Evolutionary conservation across 2,329 filamentous ascomycete genomes (phyloP), one percentile per base, ranked within the genome.

Genomic region (Fusarium penzigii): DNA sequence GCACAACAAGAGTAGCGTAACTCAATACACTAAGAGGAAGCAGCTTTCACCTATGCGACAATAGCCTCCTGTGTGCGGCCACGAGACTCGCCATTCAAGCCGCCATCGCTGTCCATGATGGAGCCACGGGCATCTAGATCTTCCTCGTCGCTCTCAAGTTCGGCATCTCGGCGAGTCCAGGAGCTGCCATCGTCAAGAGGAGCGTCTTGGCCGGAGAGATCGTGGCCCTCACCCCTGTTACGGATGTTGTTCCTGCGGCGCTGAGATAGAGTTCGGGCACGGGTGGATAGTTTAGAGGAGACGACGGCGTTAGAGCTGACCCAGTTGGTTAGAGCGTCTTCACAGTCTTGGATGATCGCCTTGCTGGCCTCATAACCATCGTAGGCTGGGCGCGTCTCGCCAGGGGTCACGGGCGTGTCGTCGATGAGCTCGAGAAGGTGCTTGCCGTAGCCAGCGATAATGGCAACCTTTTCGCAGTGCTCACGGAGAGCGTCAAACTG

Each of bases 321-420:
- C 94, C 94, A 99, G 80, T 96, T 97, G 71, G 92, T 97, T 55
- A 99, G 86, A 2, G 94, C 84, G 70, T 97, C 92, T 76, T 99
- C 94, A 73, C 94, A 99, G 75, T 99, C 94, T 77, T 99, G 94
- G 68, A 99, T 97, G 75, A 99, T 97, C 59, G 89, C 93, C 78
- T 97, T 97, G 83, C 90, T 96, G 57, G 92, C 92, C 73, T 99
- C 94, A 71, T 99, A 99, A 57, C 94, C 94, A 68, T 99, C 94
- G 69, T 99, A 99, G 1, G 94, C 92, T 48, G 90, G 85, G 59
- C 94, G 89, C 17, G 93, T 97, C 81, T 99, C 94, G 64, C 94
- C 94, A 20, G 94, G 94, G 6, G 94, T 99, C 49, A 99, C 94
- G 2, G 94, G 94, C 7, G 90, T 95, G 70, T 99, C 94, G 69